Conservation (phyloP, 1,139 yeast species). For the Lizanozyma gosingica region DNA sequence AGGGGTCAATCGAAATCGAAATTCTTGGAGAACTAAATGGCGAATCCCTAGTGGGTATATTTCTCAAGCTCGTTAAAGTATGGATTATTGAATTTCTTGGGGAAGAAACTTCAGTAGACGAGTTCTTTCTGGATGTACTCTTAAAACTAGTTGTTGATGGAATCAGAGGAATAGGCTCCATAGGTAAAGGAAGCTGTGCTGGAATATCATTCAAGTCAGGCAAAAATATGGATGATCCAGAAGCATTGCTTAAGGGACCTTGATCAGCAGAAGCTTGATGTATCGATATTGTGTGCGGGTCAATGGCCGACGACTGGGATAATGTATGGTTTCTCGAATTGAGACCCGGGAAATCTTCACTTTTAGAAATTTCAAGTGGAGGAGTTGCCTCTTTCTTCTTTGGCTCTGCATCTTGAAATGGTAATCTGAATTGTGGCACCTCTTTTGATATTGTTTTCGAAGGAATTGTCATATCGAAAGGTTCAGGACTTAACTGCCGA, state of each 20-base stretch:
- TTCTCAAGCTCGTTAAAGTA: slow-evolving; percentile 34
- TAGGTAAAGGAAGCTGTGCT: slow-evolving; percentile 46
- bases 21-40: slow-evolving; percentile 41
- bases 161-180: slow-evolving; percentile 40
- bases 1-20: slow-evolving; percentile 12
- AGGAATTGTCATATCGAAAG: neutral
- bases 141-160: slow-evolving; percentile 29
- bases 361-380: slow-evolving; percentile 4
- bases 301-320: neutral
- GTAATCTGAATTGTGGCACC: slow-evolving; percentile 49
- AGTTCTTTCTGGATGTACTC: slow-evolving; percentile 26
- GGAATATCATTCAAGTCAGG: slow-evolving; percentile 38
- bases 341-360: slow-evolving; percentile 4
- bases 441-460: slow-evolving; percentile 14
- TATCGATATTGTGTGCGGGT: neutral
- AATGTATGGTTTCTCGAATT: slow-evolving; percentile 7
- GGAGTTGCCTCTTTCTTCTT: slow-evolving; percentile 1
- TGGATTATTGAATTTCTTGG: slow-evolving; percentile 37
- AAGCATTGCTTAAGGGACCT: neutral
- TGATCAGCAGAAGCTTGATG: neutral
- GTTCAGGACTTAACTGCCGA: neutral
- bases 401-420: slow-evolving; percentile 41
- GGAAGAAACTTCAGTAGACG: slow-evolving; percentile 25
- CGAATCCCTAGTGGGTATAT: slow-evolving; percentile 27
- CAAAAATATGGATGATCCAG: neutral